These are phyloP conservation scores for Madurella fahalii DNA, from an alignment of 2,329 filamentous ascomycete genomes.

Conservation along the genomic window DNA sequence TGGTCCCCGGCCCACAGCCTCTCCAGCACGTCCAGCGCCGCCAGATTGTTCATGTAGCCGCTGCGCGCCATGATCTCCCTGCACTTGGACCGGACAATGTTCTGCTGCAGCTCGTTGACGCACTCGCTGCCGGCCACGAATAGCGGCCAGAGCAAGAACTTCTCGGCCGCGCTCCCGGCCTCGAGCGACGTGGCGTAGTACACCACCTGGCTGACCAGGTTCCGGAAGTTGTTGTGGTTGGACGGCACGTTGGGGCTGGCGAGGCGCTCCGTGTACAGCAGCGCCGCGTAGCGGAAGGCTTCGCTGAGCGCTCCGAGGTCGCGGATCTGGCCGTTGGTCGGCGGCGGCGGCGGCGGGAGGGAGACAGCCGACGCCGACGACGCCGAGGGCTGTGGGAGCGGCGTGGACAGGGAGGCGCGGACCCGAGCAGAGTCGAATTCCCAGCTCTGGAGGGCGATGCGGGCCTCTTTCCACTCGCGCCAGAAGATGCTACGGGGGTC, in stretches of 20 bases:
- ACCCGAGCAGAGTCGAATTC: conserved; percentile 61
- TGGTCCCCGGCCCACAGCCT: conserved; percentile 66
- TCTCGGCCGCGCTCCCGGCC: conserved; percentile 67
- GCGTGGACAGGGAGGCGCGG: conserved; percentile 40
- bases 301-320: conserved; percentile 82
- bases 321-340: conserved; percentile 59
- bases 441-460: conserved; percentile 74
- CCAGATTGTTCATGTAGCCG: conserved; percentile 90
- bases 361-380: conserved; percentile 3
- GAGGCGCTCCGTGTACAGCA: conserved; percentile 86
- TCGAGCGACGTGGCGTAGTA: conserved; percentile 79
- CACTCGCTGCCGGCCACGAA: conserved; percentile 90
- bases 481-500: conserved; percentile 68
- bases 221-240: conserved; percentile 73
- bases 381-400: conserved; percentile 3
- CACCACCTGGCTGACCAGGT: conserved; percentile 75
- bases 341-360: conserved; percentile 27
- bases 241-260: conserved; percentile 72
- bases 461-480: conserved; percentile 80
- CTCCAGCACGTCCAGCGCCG: conserved; percentile 80
- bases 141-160: conserved; percentile 89
- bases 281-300: conserved; percentile 81
- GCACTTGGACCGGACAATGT: conserved; percentile 74
- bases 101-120: conserved; percentile 73
- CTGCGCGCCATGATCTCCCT: conserved; percentile 82